Base-by-base conservation (phyloP, 2,329 filamentous ascomycete species). In the Colletotrichum cereale region DNA sequence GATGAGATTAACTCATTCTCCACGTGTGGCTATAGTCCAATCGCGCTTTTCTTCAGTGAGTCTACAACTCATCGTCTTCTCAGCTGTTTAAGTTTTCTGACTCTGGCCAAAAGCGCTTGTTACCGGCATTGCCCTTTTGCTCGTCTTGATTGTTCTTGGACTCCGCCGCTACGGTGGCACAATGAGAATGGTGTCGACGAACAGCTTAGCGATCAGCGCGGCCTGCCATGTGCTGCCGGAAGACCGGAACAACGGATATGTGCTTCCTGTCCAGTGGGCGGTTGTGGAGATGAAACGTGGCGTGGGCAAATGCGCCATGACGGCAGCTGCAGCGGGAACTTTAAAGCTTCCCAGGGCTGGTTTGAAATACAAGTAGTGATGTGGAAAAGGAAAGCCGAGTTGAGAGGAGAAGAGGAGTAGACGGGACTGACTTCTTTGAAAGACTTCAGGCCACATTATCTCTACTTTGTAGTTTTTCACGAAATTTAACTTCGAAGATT, bases 1-100 rank as follows among this genome's bases (percentile, higher is more conserved):
- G 76, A 80, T 56, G 44, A 57, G 4, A 52, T 8, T 2, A 74
- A 80, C 56, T 79, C 79, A 0, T 80, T 80, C 44, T 79, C 79
- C 2, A 78, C 77, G 0, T 76, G 75, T 44, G 79, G 75, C 4
- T 78, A 77, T 26, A 80, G 79, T 24, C 79, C 77, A 0, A 74
- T 77, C 40, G 77, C 78, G 0, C 74, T 78, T 0, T 67, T 80
- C n/a, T 68, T 73, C 38, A 40, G 47, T 62, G 75, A 73, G 75
- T 26, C 60, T 62, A 62, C 48, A 29, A 12, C 10, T 11, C 50
- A n/a, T 44, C 5, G 11, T 40, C n/a, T 6, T 36, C 1, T 2
- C 5, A n/a, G 18, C 18, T n/a, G 29, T 6, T 34, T 29, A 5
- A 14, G 5, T 11, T 24, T 26, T 34, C 31, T 56, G 3, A 53